Percentiles rank a stretch among this genome's conserved stretches.
Evolutionary conservation across 352 stramenopile genomes (phyloP).

Genomic region (Plasmopara viticola): DNA sequence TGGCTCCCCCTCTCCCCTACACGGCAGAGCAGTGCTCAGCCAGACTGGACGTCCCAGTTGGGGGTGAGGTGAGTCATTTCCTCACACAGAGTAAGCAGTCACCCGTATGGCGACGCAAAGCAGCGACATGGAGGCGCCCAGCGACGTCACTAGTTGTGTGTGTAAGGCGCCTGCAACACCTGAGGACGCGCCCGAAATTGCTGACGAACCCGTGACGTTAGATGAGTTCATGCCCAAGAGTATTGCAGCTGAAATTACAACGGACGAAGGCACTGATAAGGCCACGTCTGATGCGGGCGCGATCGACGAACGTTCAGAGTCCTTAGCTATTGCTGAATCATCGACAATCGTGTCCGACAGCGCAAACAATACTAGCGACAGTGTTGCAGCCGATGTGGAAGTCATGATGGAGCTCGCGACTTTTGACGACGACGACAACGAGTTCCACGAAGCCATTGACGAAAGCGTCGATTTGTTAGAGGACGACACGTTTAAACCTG

Average conservation of each 20-base stretch:
- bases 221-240: constrained; percentile 18
- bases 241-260: neutral
- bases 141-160: constrained; percentile 12
- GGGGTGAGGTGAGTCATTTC: constrained; percentile 3
- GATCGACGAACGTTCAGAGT: constrained; percentile 1
- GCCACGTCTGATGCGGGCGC: neutral
- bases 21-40: constrained; percentile 19
- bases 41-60: constrained; percentile 1
- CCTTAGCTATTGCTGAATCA: constrained; percentile 3
- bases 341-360: constrained; percentile 8
- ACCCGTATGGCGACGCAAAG: constrained; percentile 10
- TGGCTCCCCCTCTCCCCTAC: constrained; percentile 27
- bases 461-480: constrained; percentile 29
- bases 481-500: constrained; percentile 15
- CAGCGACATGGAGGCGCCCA: constrained; percentile 22
- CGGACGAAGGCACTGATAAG: constrained; percentile 5
- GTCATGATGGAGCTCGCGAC: constrained; percentile 20
- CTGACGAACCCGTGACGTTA: constrained; percentile 24
- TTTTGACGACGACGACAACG: constrained; percentile 30
- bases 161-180: constrained; percentile 18
- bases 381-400: neutral
- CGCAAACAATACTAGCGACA: constrained; percentile 12
- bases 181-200: constrained; percentile 28
- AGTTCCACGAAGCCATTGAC: constrained; percentile 42
- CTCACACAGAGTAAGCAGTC: constrained; percentile 3